Conservation (phyloP, 2,329 filamentous ascomycete genomes). For the Claviceps maximensis region DNA sequence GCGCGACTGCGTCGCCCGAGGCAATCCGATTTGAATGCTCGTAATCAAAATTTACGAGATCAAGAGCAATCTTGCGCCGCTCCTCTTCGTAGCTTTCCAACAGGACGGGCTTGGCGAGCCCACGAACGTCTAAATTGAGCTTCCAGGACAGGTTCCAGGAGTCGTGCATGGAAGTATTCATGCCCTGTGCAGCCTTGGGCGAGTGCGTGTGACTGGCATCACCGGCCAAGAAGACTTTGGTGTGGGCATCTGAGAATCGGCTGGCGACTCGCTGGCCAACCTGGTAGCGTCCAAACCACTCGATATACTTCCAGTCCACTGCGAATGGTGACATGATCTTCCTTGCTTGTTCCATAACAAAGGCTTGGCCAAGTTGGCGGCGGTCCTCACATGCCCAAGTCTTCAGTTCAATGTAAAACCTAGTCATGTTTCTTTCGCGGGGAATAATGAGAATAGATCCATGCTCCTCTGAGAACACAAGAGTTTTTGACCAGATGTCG, state of each 20-base stretch:
- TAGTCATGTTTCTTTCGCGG: constrained; percentile 58
- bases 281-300: constrained; percentile 63
- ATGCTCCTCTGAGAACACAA: constrained; percentile 51
- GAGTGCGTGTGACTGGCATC: constrained; percentile 62
- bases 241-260: constrained; percentile 49
- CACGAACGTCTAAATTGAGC: constrained; percentile 39
- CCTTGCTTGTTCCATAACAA: constrained; percentile 55
- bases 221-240: constrained; percentile 53
- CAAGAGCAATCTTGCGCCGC: constrained; percentile 46
- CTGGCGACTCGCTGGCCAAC: constrained; percentile 60
- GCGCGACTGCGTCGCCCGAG: constrained; percentile 46
- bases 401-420: constrained; percentile 47
- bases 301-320: constrained; percentile 43
- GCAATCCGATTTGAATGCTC: constrained; percentile 45
- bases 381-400: constrained; percentile 27
- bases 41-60: constrained; percentile 46
- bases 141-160: constrained; percentile 46
- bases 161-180: constrained; percentile 51
- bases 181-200: constrained; percentile 56
- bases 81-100: constrained; percentile 50
- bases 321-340: constrained; percentile 46
- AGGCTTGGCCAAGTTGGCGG: constrained; percentile 40
- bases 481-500: constrained; percentile 62
- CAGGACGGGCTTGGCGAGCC: constrained; percentile 39
- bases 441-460: constrained; percentile 64